A percentile compares a stretch with the other conserved stretches of the same genome.
Evolutionary conservation across 2,329 filamentous ascomycete species (phyloP).

Genomic region (Aureobasidium sp.): DNA sequence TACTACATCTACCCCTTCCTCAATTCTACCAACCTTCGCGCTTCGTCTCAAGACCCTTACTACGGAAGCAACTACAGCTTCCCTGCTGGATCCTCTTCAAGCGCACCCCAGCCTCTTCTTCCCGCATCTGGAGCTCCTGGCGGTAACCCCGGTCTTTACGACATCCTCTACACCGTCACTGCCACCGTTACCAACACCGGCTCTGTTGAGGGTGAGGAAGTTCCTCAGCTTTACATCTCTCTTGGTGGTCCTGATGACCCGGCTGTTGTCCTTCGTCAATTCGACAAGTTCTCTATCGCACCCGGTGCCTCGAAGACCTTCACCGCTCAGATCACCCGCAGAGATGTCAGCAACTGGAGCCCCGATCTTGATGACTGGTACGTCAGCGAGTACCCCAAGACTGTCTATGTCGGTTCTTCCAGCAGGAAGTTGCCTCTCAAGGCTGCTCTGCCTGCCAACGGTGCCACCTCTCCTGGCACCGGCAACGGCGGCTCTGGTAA

Average conservation of each 20-base stretch:
- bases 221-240: conserved; percentile 67
- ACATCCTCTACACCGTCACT: conserved; percentile 58
- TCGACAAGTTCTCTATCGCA: conserved; percentile 65
- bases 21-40: conserved; percentile 50
- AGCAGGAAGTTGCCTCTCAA: conserved; percentile 48
- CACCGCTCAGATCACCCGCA: conserved; percentile 59
- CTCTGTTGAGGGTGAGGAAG: conserved; percentile 54
- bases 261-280: conserved; percentile 61
- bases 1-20: conserved; percentile 65
- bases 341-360: conserved; percentile 87
- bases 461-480: conserved; percentile 1
- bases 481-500: conserved; percentile 1
- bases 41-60: conserved; percentile 48
- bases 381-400: conserved; percentile 48
- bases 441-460: conserved; percentile 7
- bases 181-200: conserved; percentile 67
- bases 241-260: conserved; percentile 71
- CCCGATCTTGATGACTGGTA: conserved; percentile 73
- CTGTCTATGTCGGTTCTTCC: conserved; percentile 50
- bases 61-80: conserved; percentile 57
- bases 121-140: conserved; percentile 52
- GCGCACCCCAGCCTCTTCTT: conserved; percentile 47
- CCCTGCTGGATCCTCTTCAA: conserved; percentile 49
- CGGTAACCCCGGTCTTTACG: conserved; percentile 57
- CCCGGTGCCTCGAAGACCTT: conserved; percentile 62